Conservation (phyloP, 495 filamentous ascomycete genomes). For the Podospora pseudopauciseta region DNA sequence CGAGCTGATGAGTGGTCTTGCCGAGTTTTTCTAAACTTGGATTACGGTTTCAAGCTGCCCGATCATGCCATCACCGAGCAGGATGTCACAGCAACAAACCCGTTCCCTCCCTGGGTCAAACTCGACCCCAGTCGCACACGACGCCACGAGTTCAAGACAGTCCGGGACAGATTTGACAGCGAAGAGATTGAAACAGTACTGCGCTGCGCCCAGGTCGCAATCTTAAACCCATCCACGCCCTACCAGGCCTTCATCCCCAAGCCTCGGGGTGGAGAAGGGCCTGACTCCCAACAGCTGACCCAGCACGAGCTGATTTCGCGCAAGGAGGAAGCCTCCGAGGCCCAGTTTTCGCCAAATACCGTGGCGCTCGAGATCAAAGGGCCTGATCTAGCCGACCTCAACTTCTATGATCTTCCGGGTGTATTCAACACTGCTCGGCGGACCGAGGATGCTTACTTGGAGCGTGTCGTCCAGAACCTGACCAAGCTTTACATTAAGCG, state of each 20-base stretch:
- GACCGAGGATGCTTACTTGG: conserved; percentile 60
- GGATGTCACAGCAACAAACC: conserved; percentile 40
- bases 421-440: conserved; percentile 65
- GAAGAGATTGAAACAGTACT: conserved; percentile 57
- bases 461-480: conserved; percentile 63
- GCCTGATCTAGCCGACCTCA: conserved; percentile 62
- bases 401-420: conserved; percentile 79
- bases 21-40: conserved; percentile 54
- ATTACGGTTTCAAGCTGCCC: conserved; percentile 48
- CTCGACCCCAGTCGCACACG: conserved; percentile 20
- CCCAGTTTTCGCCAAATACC: conserved; percentile 74
- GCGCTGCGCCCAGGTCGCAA: conserved; percentile 67
- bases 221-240: conserved; percentile 55
- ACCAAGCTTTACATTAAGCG: conserved; percentile 63
- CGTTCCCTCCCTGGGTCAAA: conserved; percentile 45
- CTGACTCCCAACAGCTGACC: conserved; percentile 33
- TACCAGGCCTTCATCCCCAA: conserved; percentile 49
- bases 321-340: conserved; percentile 39
- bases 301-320: conserved; percentile 28
- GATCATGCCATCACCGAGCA: conserved; percentile 29
- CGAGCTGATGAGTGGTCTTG: conserved; percentile 60
- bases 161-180: conserved; percentile 38
- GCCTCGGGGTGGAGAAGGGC: conserved; percentile 21
- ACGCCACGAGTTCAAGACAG: conserved; percentile 42
- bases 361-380: conserved; percentile 70